Percentiles rank a stretch among this genome's conserved stretches.
Evolutionary conservation across 1,284 basidiomycete genomes (phyloP).

Genomic region (Trametes polyzona): DNA sequence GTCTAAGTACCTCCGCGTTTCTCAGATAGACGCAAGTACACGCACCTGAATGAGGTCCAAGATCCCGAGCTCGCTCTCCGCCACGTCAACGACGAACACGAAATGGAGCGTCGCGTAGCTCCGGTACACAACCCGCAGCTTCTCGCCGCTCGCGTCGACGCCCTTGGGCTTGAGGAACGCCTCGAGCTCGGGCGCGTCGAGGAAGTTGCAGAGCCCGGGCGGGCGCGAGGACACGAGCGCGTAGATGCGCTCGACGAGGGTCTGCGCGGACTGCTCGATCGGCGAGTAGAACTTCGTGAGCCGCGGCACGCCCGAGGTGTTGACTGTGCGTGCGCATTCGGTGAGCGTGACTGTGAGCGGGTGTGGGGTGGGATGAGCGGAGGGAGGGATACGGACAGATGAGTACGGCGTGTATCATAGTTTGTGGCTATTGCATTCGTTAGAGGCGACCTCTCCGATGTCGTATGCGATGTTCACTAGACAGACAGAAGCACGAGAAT

Average conservation of each 20-base stretch:
- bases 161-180: conserved; percentile 67
- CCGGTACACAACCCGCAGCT: conserved; percentile 78
- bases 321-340: conserved; percentile 59
- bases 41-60: conserved; percentile 95
- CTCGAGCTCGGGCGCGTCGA: conserved; percentile 89
- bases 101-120: conserved; percentile 97
- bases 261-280: conserved; percentile 74
- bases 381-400: conserved; percentile 51
- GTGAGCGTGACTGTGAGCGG: too few species aligned
- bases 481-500: neutral
- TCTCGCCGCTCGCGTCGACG: conserved; percentile 46
- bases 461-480: neutral
- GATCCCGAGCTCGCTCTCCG: conserved; percentile 95
- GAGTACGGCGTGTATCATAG: conserved; percentile 88
- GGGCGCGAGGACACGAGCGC: conserved; percentile 80
- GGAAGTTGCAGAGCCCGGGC: conserved; percentile 85
- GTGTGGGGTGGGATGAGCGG: conserved; percentile 32
- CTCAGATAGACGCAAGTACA: neutral
- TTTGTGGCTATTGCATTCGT: neutral
- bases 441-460: neutral
- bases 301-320: conserved; percentile 87
- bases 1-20: neutral
- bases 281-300: conserved; percentile 97
- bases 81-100: conserved; percentile 94
- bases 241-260: conserved; percentile 84